A percentile compares a stretch with the other conserved stretches of the same genome.
These are phyloP conservation scores for Stephanodiscus triporus DNA, from an alignment of 108 stramenopile species.

Conservation along the genomic window DNA sequence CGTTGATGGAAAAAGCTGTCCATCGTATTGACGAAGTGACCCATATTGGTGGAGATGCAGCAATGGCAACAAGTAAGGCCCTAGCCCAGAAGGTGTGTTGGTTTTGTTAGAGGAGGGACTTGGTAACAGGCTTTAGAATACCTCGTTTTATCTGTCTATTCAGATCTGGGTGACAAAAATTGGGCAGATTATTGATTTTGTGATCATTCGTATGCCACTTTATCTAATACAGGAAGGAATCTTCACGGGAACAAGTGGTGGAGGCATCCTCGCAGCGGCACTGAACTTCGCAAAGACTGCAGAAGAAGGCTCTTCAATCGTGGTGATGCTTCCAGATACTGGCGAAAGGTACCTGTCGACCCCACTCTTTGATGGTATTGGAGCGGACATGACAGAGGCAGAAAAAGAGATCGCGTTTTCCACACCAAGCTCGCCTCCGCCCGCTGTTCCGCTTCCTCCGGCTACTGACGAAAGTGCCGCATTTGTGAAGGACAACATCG, in stretches of 20 bases:
- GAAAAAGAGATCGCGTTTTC: conserved; percentile 53
- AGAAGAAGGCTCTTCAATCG: conserved; percentile 47
- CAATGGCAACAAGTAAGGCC: conserved; percentile 46
- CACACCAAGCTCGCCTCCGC: conserved; percentile 47
- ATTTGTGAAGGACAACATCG: no score
- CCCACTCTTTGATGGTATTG: conserved; percentile 65
- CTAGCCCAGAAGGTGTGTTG: conserved; percentile 49
- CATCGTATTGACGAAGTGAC: conserved; percentile 41
- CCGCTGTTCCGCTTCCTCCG: conserved; percentile 37
- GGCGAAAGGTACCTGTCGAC: conserved; percentile 76
- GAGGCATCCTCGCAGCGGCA: conserved; percentile 57
- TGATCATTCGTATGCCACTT: no score
- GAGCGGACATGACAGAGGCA: conserved; percentile 75
- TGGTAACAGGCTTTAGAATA: no score
- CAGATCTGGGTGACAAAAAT: no score
- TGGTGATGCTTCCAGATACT: conserved; percentile 69
- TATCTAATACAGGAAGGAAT: conserved; percentile 52
- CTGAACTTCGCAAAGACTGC: conserved; percentile 60
- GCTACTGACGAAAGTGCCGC: conserved; percentile 38
- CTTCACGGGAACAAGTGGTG: conserved; percentile 65
- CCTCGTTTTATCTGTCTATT: no score
- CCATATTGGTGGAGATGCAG: conserved; percentile 35
- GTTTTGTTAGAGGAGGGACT: no score
- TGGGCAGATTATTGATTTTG: no score
- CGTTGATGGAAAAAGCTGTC: conserved; percentile 40